A percentile compares a stretch with the other conserved stretches of the same genome.
These are phyloP conservation scores for Asclepias syriaca DNA, from an alignment of 257 asterid species.

Conservation along the genomic window DNA sequence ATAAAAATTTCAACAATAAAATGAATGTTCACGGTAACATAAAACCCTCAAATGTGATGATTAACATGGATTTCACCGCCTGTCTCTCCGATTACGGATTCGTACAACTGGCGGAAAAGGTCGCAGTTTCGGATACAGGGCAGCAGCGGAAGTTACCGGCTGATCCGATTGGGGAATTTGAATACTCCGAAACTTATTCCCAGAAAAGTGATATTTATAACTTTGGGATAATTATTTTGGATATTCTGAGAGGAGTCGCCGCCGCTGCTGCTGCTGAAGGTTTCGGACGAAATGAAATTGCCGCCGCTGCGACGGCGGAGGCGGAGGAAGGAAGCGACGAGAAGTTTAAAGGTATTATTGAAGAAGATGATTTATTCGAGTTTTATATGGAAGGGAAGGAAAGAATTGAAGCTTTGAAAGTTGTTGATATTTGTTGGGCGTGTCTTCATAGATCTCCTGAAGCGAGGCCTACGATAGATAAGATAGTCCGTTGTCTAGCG, in stretches of 20 bases:
- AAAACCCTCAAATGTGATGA: slow-evolving; percentile 49
- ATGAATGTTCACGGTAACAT: slow-evolving; percentile 55
- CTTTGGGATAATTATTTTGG: slow-evolving; percentile 48
- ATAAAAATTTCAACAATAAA: slow-evolving; percentile 15
- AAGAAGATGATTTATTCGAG: slow-evolving; percentile 17
- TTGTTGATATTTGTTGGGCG: slow-evolving; percentile 27
- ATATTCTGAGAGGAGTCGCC: slow-evolving; percentile 26
- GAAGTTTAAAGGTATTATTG: not conserved
- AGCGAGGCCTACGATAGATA: slow-evolving; percentile 36
- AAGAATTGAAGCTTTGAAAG: slow-evolving; percentile 22
- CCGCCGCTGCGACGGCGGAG: no score
- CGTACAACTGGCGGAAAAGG: slow-evolving; percentile 36
- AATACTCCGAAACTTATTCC: slow-evolving; percentile 16
- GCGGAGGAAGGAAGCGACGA: no score
- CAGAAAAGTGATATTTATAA: slow-evolving; percentile 40
- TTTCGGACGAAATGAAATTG: not conserved
- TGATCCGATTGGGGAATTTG: not conserved
- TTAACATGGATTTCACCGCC: slow-evolving; percentile 46
- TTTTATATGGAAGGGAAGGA: slow-evolving; percentile 23
- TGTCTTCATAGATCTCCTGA: slow-evolving; percentile 30
- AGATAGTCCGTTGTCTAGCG: slow-evolving; percentile 15
- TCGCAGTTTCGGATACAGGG: slow-evolving; percentile 25
- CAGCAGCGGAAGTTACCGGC: slow-evolving; percentile 20
- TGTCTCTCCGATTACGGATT: slow-evolving; percentile 45
- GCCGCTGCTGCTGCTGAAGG: not conserved